These are phyloP conservation scores for Fistulina hepatica DNA, from an alignment of 1,284 basidiomycete species.

Conservation along the genomic window DNA sequence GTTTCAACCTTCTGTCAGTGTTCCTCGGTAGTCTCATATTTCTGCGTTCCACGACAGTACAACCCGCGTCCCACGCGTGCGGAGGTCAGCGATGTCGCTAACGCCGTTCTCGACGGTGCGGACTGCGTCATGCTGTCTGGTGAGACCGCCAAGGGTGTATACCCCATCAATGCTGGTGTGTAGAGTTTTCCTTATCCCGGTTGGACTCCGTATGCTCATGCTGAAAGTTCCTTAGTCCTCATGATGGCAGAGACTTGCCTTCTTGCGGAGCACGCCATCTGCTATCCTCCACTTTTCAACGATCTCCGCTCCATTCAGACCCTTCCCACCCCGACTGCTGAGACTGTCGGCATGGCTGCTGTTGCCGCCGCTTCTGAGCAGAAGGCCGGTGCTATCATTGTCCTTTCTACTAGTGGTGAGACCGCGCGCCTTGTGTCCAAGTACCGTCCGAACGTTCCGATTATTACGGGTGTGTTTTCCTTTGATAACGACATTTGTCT, in stretches of 20 bases:
- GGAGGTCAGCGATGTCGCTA: conserved; percentile 95
- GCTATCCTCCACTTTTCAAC: conserved; percentile 87
- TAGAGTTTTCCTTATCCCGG: conserved; percentile 13
- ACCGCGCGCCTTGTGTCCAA: conserved; percentile 96
- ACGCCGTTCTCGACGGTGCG: conserved; percentile 92
- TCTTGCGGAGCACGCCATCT: conserved; percentile 88
- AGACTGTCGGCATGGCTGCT: conserved; percentile 90
- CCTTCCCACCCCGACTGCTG: conserved; percentile 83
- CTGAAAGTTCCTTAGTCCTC: conserved; percentile 43
- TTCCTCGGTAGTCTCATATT: conserved; percentile 1
- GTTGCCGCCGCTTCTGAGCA: conserved; percentile 94
- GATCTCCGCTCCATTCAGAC: conserved; percentile 72
- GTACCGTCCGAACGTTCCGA: conserved; percentile 90
- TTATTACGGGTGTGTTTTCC: conserved; percentile 68
- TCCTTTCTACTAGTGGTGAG: conserved; percentile 94
- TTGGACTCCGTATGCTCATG: conserved; percentile 13
- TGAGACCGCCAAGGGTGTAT: conserved; percentile 93
- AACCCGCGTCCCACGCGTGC: conserved; percentile 96
- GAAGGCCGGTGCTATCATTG: conserved; percentile 87
- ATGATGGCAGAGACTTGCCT: conserved; percentile 99
- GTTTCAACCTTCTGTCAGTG: conserved; percentile 18
- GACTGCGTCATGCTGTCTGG: conserved; percentile 99
- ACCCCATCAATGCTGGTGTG: conserved; percentile 86
- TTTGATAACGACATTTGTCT: neutral
- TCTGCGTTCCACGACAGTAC: conserved; percentile 41